A percentile compares a stretch with the other conserved stretches of the same genome.
Evolutionary conservation across 2,329 filamentous ascomycete species (phyloP).

Genomic region (Colletotrichum lupini): DNA sequence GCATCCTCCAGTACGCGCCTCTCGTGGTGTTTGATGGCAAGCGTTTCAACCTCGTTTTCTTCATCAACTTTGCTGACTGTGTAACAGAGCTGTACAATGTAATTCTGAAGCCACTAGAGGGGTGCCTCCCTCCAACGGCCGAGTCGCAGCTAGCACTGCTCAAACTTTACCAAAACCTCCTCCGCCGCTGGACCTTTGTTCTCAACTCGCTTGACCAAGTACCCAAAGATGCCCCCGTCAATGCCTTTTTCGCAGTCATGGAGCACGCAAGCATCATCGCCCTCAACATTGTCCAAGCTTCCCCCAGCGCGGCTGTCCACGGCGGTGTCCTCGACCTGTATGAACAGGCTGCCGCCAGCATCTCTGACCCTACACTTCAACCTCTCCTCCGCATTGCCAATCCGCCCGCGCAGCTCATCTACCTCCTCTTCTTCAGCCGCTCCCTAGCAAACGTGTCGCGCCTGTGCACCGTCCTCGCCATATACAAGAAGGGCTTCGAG

Average conservation of each 20-base stretch:
- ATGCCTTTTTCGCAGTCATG: slow-evolving; percentile 54
- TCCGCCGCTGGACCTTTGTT: slow-evolving; percentile 67
- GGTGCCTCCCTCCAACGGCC: slow-evolving; percentile 40
- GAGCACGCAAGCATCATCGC: slow-evolving; percentile 65
- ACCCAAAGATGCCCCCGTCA: slow-evolving; percentile 47
- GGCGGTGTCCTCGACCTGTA: slow-evolving; percentile 78
- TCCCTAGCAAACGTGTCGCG: slow-evolving; percentile 74
- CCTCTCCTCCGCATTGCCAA: slow-evolving; percentile 73
- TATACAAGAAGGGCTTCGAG: slow-evolving; percentile 82
- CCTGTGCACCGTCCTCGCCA: slow-evolving; percentile 75
- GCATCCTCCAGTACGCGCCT: slow-evolving; percentile 66
- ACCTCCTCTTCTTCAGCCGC: slow-evolving; percentile 75
- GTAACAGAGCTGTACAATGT: slow-evolving; percentile 60
- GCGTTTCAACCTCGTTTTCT: slow-evolving; percentile 10
- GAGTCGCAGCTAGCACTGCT: slow-evolving; percentile 70
- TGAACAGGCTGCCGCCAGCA: slow-evolving; percentile 67
- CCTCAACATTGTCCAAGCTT: slow-evolving; percentile 69
- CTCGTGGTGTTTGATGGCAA: slow-evolving; percentile 67
- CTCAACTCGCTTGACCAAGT: slow-evolving; percentile 54
- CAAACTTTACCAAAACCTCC: slow-evolving; percentile 73
- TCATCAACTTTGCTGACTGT: slow-evolving; percentile 37
- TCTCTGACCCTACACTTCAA: slow-evolving; percentile 62
- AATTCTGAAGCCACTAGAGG: slow-evolving; percentile 64
- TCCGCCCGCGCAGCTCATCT: slow-evolving; percentile 75
- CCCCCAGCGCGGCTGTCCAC: slow-evolving; percentile 53